Conservation (phyloP, 148 eudicot species). For the Linanthus parryae region DNA sequence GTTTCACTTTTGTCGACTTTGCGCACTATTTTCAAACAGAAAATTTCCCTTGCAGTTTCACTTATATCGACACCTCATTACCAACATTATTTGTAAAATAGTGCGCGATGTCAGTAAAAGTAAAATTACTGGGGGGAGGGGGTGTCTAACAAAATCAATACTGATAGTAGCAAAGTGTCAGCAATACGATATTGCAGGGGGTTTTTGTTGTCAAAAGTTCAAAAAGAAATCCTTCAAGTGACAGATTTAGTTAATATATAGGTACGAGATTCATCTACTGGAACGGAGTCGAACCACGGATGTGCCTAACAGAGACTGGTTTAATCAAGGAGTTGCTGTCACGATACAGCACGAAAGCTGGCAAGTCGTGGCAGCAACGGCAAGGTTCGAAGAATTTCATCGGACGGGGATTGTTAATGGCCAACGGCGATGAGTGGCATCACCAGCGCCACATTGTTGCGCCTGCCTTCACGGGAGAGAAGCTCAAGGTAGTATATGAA, state of each 20-base stretch:
- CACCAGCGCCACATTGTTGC: constrained; percentile 66
- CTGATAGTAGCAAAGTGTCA: too few species aligned
- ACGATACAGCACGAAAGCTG: constrained; percentile 45
- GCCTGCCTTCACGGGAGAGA: constrained; percentile 71
- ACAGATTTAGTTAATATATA: constrained; percentile 17
- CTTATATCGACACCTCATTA: too few species aligned
- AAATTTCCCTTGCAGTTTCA: too few species aligned
- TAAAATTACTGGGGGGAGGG: too few species aligned
- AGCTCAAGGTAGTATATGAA: constrained; percentile 47
- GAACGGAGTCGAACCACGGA: constrained; percentile 75
- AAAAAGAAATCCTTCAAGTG: too few species aligned
- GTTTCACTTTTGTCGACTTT: too few species aligned
- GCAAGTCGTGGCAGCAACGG: constrained; percentile 80
- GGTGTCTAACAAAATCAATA: too few species aligned
- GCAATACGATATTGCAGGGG: too few species aligned
- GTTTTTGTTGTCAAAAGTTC: too few species aligned
- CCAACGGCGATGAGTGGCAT: constrained; percentile 70
- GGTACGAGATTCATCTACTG: constrained; percentile 68
- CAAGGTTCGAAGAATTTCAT: constrained; percentile 71
- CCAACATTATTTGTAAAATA: too few species aligned
- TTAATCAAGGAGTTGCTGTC: constrained; percentile 58
- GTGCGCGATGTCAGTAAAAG: too few species aligned
- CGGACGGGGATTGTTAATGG: constrained; percentile 66
- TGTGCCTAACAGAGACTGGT: constrained; percentile 64
- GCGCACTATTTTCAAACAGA: too few species aligned